These are phyloP conservation scores for Bidens hawaiensis DNA, from an alignment of 140 eudicot species.

Conservation along the genomic window DNA sequence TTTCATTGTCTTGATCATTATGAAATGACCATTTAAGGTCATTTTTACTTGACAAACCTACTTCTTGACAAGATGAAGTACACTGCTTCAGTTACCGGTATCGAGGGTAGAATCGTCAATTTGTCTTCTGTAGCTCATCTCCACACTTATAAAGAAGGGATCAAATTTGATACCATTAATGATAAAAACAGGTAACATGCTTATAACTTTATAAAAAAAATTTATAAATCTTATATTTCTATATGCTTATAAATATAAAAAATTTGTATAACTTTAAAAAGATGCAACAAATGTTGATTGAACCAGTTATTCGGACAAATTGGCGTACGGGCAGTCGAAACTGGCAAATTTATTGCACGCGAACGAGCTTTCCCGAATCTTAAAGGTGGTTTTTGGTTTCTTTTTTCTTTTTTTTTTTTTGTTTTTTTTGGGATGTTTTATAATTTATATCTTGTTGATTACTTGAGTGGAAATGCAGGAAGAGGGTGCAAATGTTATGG, in stretches of 20 bases:
- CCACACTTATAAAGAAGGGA: conserved; percentile 58
- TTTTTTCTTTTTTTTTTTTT: neutral
- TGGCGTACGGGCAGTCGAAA: conserved; percentile 90
- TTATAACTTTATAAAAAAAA: too few relatives aligned
- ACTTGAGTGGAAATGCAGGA: conserved; percentile 37
- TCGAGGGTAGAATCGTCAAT: conserved; percentile 82
- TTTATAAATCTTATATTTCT: neutral
- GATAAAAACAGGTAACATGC: conserved; percentile 54
- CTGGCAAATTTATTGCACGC: conserved; percentile 75
- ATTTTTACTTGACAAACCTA: conserved; percentile 74
- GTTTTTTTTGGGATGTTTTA: neutral
- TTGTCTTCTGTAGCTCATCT: conserved; percentile 73
- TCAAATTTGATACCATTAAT: conserved; percentile 51
- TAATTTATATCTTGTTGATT: neutral
- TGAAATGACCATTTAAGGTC: conserved; percentile 35
- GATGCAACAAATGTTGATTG: conserved; percentile 11
- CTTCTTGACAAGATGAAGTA: conserved; percentile 82
- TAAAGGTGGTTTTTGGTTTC: conserved; percentile 39
- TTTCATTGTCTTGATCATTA: conserved; percentile 6
- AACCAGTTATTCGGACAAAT: conserved; percentile 67
- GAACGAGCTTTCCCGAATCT: conserved; percentile 70
- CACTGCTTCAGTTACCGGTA: conserved; percentile 50
- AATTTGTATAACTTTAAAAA: neutral
- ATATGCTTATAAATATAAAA: neutral
- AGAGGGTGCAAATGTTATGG: conserved; percentile 81